phyloP scores from a whole-genome alignment of 768 basidiomycete genomes.

The Tricholoma sp. region DNA sequence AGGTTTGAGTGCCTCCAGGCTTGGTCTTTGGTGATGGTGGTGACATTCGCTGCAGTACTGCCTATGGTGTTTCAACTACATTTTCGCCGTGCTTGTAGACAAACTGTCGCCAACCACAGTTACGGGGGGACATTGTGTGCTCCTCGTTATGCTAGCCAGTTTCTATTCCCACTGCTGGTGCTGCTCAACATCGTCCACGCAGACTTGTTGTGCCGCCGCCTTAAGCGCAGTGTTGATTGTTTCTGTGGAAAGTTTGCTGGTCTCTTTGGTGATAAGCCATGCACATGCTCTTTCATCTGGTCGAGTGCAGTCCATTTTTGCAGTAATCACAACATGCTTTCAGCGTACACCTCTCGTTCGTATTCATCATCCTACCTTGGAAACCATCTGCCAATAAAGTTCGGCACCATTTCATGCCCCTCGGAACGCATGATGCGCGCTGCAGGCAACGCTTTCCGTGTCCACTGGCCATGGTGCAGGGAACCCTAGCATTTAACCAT shows the following conservation, averaged over 20 bases:
- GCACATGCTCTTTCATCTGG: slow-evolving; percentile 22
- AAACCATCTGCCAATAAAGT: slow-evolving; percentile 29
- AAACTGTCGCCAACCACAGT: too few relatives aligned
- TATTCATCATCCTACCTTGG: slow-evolving; percentile 16
- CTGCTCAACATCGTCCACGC: not conserved
- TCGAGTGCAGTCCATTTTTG: slow-evolving; percentile 26
- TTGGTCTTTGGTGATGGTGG: not conserved
- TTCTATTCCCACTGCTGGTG: not conserved
- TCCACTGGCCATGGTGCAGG: not conserved
- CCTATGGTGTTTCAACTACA: not conserved
- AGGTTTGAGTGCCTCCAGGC: not conserved
- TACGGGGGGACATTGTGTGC: not conserved
- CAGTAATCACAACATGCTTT: slow-evolving; percentile 26
- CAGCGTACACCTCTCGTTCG: slow-evolving; percentile 19
- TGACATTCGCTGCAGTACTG: not conserved
- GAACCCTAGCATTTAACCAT: not conserved
- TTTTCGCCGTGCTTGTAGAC: too few relatives aligned
- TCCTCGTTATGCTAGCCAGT: not conserved
- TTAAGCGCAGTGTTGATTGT: not conserved
- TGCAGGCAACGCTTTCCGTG: not conserved
- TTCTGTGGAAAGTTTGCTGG: not conserved
- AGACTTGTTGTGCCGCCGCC: not conserved
- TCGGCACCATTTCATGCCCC: slow-evolving; percentile 30
- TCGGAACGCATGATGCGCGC: too few relatives aligned
- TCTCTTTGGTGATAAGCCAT: slow-evolving; percentile 21